These are phyloP conservation scores for Ascochyta clinopodiicola DNA, from an alignment of 2,329 filamentous ascomycete genomes.

Conservation along the genomic window DNA sequence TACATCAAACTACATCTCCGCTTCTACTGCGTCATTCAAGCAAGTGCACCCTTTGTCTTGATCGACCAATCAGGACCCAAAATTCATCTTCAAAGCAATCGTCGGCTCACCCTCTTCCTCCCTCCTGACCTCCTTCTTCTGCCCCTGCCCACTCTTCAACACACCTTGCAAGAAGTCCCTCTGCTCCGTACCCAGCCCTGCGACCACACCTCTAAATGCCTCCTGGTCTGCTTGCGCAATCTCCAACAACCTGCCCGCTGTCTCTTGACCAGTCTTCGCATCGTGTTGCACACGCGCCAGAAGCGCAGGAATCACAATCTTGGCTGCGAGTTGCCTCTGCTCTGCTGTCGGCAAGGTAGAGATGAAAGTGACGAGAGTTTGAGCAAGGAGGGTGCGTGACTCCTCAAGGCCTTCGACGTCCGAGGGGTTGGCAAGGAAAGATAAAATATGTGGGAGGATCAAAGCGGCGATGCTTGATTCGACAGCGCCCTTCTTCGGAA, in stretches of 20 bases:
- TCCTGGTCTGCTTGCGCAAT: conserved; percentile 76
- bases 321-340: conserved; percentile 64
- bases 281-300: conserved; percentile 74
- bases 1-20: neutral
- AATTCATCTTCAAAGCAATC: conserved; percentile 95
- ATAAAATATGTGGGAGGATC: conserved; percentile 75
- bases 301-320: conserved; percentile 78
- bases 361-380: conserved; percentile 78
- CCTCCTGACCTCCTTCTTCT: conserved; percentile 58
- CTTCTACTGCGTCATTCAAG: neutral
- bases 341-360: conserved; percentile 45
- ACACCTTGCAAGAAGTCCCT: conserved; percentile 82
- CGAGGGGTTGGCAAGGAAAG: conserved; percentile 69
- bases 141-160: conserved; percentile 65
- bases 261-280: conserved; percentile 66
- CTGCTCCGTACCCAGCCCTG: conserved; percentile 71
- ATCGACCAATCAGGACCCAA: conserved; percentile 50
- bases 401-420: conserved; percentile 80
- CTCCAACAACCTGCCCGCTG: conserved; percentile 77
- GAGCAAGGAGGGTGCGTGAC: conserved; percentile 72
- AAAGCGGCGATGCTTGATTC: conserved; percentile 72
- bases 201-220: conserved; percentile 77
- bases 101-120: conserved; percentile 69
- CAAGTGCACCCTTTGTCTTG: no score
- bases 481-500: conserved; percentile 56